Base-by-base conservation (phyloP, 805 yeast genomes). In the Yamadazyma nakazawae region DNA sequence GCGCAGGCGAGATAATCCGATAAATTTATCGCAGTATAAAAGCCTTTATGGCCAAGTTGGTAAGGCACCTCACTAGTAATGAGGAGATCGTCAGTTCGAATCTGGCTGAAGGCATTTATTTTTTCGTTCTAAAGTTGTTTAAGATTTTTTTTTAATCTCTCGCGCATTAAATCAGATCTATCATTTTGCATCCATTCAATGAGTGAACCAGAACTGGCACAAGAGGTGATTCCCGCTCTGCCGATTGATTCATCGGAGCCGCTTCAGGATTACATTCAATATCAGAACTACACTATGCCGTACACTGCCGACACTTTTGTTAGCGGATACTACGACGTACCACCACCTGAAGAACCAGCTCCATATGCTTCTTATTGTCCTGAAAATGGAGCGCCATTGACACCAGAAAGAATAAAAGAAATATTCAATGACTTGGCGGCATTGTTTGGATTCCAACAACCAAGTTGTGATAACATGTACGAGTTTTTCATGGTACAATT, bases 381-480 rank as follows among this genome's bases (percentile, higher is more conserved):
- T 16, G 63, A 56, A 34, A 63, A 63, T 47, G 63, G 53, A 3
- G 60, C 66, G 7, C 11, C 47, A 35, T 12, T 59, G 16, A 18
- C 60, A 0, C 68, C 62, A 18, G 76, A 70, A 34, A 84, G 81
- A 53, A 84, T 91, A n/a, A 67, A 67, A 48, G 70, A 63, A 4
- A 78, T 87, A 8, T 86, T 91, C 59, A 63, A 66, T 19, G 78
- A 78, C 24, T 61, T 91, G 40, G 72, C 79, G n/a, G 57, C 61
- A 37, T 72, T 78, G 47, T 88, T 91, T 69, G 97, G 97, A 0
- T 91, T 91, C 68, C 98, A 91, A 67, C 67, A 75, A 25, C 90
- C 86, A 54, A 85, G 87, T 24, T 80, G 81, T 65, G 73, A 76
- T 34, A 91, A 91, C 66, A 87, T 90, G 84, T 82, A 66, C 61